Percentiles rank a stretch among this genome's conserved stretches.
phyloP scores from a whole-genome alignment of 1,284 basidiomycete species.

The Caloboletus inedulis region DNA sequence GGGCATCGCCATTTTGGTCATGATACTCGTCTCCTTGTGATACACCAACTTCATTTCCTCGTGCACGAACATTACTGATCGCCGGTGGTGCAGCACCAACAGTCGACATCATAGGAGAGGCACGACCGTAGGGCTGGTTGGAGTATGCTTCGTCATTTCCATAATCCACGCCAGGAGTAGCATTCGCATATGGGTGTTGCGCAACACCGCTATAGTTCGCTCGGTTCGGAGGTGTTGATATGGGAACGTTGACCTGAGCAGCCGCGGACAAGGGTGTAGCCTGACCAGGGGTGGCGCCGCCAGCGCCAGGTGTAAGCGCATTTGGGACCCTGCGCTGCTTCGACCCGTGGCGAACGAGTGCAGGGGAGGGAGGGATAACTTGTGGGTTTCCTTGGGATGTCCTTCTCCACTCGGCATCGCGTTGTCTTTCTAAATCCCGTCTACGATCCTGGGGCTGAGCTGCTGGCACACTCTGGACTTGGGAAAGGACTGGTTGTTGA shows the following conservation, averaged over 20 bases:
- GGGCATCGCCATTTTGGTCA: constrained; percentile 53
- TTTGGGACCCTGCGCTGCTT: constrained; percentile 60
- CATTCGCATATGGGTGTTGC: constrained; percentile 65
- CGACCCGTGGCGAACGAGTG: constrained; percentile 69
- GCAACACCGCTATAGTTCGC: constrained; percentile 43
- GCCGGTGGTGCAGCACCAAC: constrained; percentile 65
- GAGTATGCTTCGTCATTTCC: constrained; percentile 48
- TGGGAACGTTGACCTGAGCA: constrained; percentile 69
- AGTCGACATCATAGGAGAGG: constrained; percentile 72
- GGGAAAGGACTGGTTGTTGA: constrained; percentile 58
- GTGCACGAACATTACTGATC: constrained; percentile 65
- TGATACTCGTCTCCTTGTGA: constrained; percentile 60
- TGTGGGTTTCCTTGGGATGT: constrained; percentile 55
- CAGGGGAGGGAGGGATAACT: constrained; percentile 67
- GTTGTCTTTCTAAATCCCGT: constrained; percentile 54
- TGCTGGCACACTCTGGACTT: constrained; percentile 55
- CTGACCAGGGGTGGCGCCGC: constrained; percentile 46
- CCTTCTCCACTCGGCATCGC: constrained; percentile 39
- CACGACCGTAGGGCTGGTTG: constrained; percentile 58
- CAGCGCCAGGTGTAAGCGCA: constrained; percentile 51
- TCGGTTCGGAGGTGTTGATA: constrained; percentile 50
- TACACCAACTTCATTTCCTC: constrained; percentile 61
- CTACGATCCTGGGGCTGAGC: constrained; percentile 52
- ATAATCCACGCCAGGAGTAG: constrained; percentile 53
- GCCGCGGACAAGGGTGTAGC: constrained; percentile 65